phyloP scores from a whole-genome alignment of 2,329 filamentous ascomycete species.

The Taxawa tesnikishii region DNA sequence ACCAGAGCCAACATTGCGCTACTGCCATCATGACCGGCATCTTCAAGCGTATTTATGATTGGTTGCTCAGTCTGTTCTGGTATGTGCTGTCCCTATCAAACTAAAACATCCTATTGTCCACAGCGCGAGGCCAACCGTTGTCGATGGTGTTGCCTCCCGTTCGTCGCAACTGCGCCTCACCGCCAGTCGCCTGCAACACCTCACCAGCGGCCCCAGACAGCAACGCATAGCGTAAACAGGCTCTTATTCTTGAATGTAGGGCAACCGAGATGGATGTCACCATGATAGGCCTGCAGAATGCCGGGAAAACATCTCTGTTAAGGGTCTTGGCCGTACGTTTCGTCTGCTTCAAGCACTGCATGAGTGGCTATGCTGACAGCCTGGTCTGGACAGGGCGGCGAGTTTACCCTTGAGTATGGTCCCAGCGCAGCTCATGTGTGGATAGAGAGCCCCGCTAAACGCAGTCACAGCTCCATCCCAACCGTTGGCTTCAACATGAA shows the following conservation, averaged over 20 bases:
- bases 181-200: background rate
- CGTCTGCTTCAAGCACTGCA: conserved; percentile 3
- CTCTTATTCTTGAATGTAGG: conserved; percentile 40
- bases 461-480: conserved; percentile 70
- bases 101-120: too few species aligned
- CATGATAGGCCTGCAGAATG: conserved; percentile 96
- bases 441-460: conserved; percentile 18
- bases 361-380: too few species aligned
- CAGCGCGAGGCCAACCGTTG: too few species aligned
- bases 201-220: background rate
- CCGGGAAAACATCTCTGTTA: conserved; percentile 90
- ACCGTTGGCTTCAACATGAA: conserved; percentile 99
- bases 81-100: conserved; percentile 38
- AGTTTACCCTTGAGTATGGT: conserved; percentile 96
- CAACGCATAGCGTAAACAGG: background rate
- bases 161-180: background rate
- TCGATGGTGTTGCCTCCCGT: too few species aligned
- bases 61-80: conserved; percentile 96
- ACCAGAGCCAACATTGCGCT: background rate
- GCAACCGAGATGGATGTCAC: conserved; percentile 99
- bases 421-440: background rate
- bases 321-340: conserved; percentile 81
- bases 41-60: conserved; percentile 94
- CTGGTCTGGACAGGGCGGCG: conserved; percentile 68
- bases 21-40: conserved; percentile 68